Conservation (phyloP, 2,329 filamentous ascomycete genomes). For the Trichophyton mentagrophytes region DNA sequence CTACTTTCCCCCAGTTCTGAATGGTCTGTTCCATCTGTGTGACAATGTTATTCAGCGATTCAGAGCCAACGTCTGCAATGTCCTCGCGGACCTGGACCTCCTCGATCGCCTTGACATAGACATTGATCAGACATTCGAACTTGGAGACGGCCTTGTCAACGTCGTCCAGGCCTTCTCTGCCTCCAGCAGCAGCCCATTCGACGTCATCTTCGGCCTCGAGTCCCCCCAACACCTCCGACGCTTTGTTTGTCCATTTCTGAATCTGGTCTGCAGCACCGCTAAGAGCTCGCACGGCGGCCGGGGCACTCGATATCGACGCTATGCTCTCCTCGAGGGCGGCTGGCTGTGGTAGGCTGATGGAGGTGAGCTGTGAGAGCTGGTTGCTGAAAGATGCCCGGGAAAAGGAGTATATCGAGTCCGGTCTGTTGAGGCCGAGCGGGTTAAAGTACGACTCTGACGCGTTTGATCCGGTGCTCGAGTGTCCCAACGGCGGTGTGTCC, state of each 20-base stretch:
- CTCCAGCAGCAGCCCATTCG: constrained; percentile 86
- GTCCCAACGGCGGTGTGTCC: constrained; percentile 19
- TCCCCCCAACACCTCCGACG: constrained; percentile 73
- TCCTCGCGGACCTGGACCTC: constrained; percentile 70
- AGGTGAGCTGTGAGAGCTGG: constrained; percentile 83
- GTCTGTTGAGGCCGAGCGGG: constrained; percentile 41
- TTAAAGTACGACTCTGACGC: constrained; percentile 33
- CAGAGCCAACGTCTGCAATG: constrained; percentile 55
- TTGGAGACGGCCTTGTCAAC: constrained; percentile 59
- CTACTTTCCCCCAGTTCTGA: constrained; percentile 71
- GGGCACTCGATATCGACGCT: constrained; percentile 69
- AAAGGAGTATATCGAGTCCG: constrained; percentile 85
- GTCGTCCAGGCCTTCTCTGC: constrained; percentile 42
- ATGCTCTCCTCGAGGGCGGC: constrained; percentile 72
- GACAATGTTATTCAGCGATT: constrained; percentile 63
- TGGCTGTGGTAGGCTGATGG: constrained; percentile 76
- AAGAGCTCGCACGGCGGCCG: constrained; percentile 69
- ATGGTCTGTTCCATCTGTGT: constrained; percentile 82
- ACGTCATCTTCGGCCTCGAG: constrained; percentile 94
- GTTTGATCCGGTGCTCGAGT: constrained; percentile 18
- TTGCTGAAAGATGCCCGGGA: constrained; percentile 86
- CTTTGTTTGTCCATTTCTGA: constrained; percentile 83
- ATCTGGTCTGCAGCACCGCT: constrained; percentile 87
- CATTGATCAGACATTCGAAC: constrained; percentile 80
- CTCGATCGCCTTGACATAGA: constrained; percentile 90